phyloP scores from a whole-genome alignment of 2,329 filamentous ascomycete genomes.

The Saccharata proteae region DNA sequence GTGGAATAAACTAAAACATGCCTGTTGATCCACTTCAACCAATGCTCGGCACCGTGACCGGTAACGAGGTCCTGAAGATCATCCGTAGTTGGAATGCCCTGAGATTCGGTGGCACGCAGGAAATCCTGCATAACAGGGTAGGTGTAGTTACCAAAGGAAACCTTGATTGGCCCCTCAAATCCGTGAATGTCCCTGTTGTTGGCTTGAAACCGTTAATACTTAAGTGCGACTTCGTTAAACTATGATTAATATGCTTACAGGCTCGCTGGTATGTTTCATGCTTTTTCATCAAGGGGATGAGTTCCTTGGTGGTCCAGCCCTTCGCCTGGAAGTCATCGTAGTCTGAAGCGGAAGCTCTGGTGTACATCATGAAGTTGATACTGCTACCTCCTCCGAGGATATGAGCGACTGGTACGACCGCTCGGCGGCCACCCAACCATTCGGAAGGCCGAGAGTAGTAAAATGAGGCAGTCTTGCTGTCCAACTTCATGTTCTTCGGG shows the following conservation, averaged over 20 bases:
- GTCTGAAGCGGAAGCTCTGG: conserved; percentile 57
- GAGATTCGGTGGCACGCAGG: conserved; percentile 57
- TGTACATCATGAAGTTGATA: conserved; percentile 76
- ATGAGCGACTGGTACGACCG: conserved; percentile 63
- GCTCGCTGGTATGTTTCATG: conserved; percentile 63
- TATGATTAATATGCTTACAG: conserved; percentile 28
- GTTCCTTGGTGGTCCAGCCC: conserved; percentile 66
- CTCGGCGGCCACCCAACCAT: conserved; percentile 57
- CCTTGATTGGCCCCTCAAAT: conserved; percentile 70
- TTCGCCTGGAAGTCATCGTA: conserved; percentile 71
- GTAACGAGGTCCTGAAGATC: conserved; percentile 63
- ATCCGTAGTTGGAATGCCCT: conserved; percentile 63
- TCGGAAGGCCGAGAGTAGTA: conserved; percentile 67
- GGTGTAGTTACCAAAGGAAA: conserved; percentile 66
- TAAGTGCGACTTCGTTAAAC: too few species aligned
- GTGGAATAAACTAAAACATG: conserved; percentile 16
- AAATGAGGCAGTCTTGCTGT: conserved; percentile 72
- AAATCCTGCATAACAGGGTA: conserved; percentile 78
- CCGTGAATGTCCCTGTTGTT: conserved; percentile 56
- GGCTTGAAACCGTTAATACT: conserved; percentile 3
- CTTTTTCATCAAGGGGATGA: conserved; percentile 67
- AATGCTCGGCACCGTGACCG: conserved; percentile 61
- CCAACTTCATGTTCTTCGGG: conserved; percentile 66
- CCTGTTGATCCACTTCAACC: conserved; percentile 76
- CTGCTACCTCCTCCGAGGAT: conserved; percentile 60